Evolutionary conservation across 2,329 filamentous ascomycete species (phyloP).

Genomic region (Monosporascus sp.): DNA sequence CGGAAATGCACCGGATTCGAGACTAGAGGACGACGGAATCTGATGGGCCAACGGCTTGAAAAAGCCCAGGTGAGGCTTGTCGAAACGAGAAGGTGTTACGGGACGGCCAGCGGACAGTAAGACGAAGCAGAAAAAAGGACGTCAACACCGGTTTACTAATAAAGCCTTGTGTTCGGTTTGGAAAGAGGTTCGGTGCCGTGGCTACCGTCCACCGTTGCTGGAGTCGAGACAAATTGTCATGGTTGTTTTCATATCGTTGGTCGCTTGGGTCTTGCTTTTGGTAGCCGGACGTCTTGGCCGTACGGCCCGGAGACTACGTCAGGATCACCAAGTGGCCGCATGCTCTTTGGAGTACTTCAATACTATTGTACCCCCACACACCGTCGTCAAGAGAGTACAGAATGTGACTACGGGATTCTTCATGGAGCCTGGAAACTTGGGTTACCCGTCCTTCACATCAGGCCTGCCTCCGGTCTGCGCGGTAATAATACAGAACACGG

Average conservation of each 20-base stretch:
- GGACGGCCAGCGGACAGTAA: background rate
- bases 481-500: constrained; percentile 21
- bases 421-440: constrained; percentile 18
- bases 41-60: background rate
- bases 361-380: constrained; percentile 11
- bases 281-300: background rate
- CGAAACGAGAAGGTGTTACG: background rate
- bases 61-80: background rate
- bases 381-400: constrained; percentile 15
- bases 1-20: too few species aligned
- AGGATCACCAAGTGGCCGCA: constrained; percentile 10
- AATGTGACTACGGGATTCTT: constrained; percentile 19
- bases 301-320: constrained; percentile 4
- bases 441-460: constrained; percentile 20
- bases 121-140: background rate
- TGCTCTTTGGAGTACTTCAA: constrained; percentile 18
- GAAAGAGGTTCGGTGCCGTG: background rate
- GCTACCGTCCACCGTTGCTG: background rate
- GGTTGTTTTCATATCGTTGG: background rate
- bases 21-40: background rate
- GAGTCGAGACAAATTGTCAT: background rate
- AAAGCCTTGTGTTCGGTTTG: background rate
- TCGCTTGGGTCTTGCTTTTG: background rate
- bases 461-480: constrained; percentile 21
- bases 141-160: background rate